Conservation (phyloP, 2,329 filamentous ascomycete species). For the Neurospora sp. region DNA sequence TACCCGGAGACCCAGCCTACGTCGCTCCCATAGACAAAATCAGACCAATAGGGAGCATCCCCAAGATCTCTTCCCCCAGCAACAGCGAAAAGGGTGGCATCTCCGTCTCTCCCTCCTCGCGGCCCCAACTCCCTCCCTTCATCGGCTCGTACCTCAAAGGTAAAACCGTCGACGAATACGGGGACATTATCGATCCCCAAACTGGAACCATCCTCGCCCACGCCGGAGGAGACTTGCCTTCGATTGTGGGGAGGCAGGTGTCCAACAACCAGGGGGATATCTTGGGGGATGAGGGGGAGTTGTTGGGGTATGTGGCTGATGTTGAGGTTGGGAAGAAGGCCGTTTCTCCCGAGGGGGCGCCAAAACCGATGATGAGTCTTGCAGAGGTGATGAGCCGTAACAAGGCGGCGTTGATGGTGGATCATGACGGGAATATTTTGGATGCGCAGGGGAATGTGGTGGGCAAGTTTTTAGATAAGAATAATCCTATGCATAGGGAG, state of each 20-base stretch:
- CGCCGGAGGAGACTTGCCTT: conserved; percentile 42
- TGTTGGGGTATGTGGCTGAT: conserved; percentile 35
- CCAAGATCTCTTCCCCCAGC: conserved; percentile 23
- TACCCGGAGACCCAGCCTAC: conserved; percentile 22
- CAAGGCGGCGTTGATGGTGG: conserved; percentile 29
- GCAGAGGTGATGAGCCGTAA: conserved; percentile 24
- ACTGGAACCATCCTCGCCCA: conserved; percentile 39
- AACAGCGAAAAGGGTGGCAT: conserved; percentile 13
- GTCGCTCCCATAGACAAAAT: conserved; percentile 31
- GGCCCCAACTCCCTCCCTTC: conserved; percentile 16
- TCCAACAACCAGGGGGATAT: conserved; percentile 35
- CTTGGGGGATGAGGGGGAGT: conserved; percentile 30
- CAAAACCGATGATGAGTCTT: conserved; percentile 20
- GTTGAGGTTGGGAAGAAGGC: conserved; percentile 23
- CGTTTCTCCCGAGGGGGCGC: conserved; percentile 11
- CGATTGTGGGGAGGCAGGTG: conserved; percentile 41
- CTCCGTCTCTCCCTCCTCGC: conserved; percentile 21
- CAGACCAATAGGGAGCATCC: conserved; percentile 11
- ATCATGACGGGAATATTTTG: conserved; percentile 35
- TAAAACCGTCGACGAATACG: conserved; percentile 42
- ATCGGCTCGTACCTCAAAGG: conserved; percentile 30
- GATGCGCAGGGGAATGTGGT: conserved; percentile 35
- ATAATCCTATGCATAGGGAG: conserved; percentile 33
- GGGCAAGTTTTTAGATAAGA: conserved; percentile 36
- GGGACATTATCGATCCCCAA: conserved; percentile 40